phyloP scores from a whole-genome alignment of 2,329 filamentous ascomycete species.

The Aspergillus oerlinghausenensis region DNA sequence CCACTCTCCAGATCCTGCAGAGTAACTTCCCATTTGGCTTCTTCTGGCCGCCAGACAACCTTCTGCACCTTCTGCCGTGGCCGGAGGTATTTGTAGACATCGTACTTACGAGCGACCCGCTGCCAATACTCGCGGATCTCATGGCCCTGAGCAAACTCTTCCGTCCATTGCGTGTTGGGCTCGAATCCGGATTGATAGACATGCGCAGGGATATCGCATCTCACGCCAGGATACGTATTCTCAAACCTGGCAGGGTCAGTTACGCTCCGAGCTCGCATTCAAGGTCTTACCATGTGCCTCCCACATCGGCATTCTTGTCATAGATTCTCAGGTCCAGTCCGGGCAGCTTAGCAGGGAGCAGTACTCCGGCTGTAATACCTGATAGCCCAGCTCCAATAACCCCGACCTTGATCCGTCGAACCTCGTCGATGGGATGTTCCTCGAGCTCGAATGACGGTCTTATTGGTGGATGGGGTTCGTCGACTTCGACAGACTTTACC shows the following conservation, averaged over 20 bases:
- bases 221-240: conserved; percentile 58
- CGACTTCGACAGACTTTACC: conserved; percentile 6
- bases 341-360: conserved; percentile 66
- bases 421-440: conserved; percentile 47
- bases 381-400: conserved; percentile 62
- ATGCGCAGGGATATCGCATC: conserved; percentile 66
- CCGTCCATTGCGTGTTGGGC: conserved; percentile 65
- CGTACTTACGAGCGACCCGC: conserved; percentile 56
- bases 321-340: conserved; percentile 61
- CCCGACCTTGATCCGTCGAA: conserved; percentile 50
- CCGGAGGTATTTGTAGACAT: conserved; percentile 57
- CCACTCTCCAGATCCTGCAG: conserved; percentile 30
- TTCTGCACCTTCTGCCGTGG: conserved; percentile 54
- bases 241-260: conserved; percentile 30
- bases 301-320: conserved; percentile 64
- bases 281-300: conserved; percentile 40
- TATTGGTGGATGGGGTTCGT: not conserved
- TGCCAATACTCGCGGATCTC: conserved; percentile 69
- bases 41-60: conserved; percentile 51
- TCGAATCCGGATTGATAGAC: conserved; percentile 66
- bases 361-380: conserved; percentile 60
- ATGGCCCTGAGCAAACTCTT: conserved; percentile 61
- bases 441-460: conserved; percentile 32
- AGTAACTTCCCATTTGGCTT: conserved; percentile 54
- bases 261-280: not conserved